Evolutionary conservation across 371 early-diverging fungal species (phyloP), one percentile per base, ranked within the genome.

Genomic region (Mortierella sp.): DNA sequence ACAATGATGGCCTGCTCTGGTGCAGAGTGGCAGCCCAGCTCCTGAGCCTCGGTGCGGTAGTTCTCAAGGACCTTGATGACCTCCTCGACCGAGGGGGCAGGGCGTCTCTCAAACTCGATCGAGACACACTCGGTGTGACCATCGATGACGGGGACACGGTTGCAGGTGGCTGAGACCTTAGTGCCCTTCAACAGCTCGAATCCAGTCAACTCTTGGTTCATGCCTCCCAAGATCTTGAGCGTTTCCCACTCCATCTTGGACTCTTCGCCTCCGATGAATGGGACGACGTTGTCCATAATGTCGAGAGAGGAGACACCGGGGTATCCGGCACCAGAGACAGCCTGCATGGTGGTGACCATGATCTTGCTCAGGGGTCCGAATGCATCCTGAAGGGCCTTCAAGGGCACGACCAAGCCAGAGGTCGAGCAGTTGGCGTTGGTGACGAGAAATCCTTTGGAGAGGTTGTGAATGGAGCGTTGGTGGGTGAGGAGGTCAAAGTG

Each of bases 371-470:
- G 75, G 43, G 96, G 95, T 4, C 98, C 98, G 89, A 97, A 98
- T 35, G 93, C 93, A 83, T 97, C 96, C 88, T 96, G 94, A 41
- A 98, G 90, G 5, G 99, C 96, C 91, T 97, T 97, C 71, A 98
- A 90, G 0, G 96, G 95, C 38, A 97, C 97, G 32, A 96, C 97
- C 55, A 98, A 91, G 68, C 98, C 99, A 1, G 98, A 96, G 74
- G 98, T 97, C 44, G 99, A 97, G 91, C 99, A 99, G 90, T 99
- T 99, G 81, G 99, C 96, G 90, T 98, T 99, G 54, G 99, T 98
- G 83, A 98, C 94, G 29, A 99, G 84, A 88, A 97, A 97, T 58
- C 99, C 99, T 87, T 94, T 95, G 70, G 87, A 84, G 70, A 93
- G 90, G 38, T 88, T 83, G 79, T 93, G 90, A n/a, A 89, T 79